Percentiles rank a stretch among this genome's conserved stretches.
Evolutionary conservation across 139 green algal species (phyloP).

Genomic region (Parachlorella kessleri): DNA sequence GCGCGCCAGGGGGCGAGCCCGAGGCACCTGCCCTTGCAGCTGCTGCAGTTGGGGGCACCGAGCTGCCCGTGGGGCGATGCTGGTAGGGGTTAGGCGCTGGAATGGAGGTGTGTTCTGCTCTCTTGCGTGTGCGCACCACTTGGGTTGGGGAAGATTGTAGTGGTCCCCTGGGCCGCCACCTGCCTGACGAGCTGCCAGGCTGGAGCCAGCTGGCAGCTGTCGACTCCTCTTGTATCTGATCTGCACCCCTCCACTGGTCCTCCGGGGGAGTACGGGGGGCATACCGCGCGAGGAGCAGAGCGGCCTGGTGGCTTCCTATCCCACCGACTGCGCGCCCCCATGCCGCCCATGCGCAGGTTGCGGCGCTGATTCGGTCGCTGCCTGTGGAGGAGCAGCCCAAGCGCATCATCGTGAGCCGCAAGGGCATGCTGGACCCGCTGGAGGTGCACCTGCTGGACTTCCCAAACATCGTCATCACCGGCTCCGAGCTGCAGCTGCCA

Average conservation of each 20-base stretch:
- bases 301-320: neutral
- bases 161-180: neutral
- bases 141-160: no score
- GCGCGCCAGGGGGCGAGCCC: no score
- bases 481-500: slow-evolving; percentile 98
- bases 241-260: neutral
- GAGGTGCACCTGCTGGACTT: slow-evolving; percentile 99
- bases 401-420: slow-evolving; percentile 99
- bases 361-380: slow-evolving; percentile 92
- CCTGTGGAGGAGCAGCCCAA: slow-evolving; percentile 99
- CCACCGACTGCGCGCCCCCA: neutral
- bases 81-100: neutral
- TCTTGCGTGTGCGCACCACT: no score
- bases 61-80: no score
- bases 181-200: neutral
- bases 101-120: neutral
- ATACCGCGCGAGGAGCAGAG: no score
- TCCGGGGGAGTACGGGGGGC: no score
- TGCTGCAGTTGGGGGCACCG: no score
- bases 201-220: neutral
- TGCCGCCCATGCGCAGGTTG: slow-evolving; percentile 18
- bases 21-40: no score
- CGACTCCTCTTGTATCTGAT: neutral
- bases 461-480: slow-evolving; percentile 99
- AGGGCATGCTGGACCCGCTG: slow-evolving; percentile 99